These are phyloP conservation scores for Annona cherimola DNA, from an alignment of 164 flowering plant species.

Conservation along the genomic window DNA sequence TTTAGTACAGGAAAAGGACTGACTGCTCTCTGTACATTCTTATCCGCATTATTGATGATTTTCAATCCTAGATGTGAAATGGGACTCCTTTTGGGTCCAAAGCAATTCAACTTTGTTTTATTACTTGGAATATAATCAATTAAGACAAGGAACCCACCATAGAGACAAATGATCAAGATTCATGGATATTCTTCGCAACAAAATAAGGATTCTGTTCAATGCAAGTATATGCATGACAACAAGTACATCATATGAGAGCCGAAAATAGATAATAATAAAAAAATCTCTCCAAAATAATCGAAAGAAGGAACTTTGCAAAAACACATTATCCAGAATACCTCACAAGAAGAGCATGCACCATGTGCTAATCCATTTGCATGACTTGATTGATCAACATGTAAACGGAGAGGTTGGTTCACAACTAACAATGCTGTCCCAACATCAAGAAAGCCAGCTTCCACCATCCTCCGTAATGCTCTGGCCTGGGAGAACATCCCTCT, in stretches of 20 bases:
- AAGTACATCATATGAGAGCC: too few species aligned
- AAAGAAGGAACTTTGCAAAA: neutral
- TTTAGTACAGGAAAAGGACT: neutral
- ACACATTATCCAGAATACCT: slow-evolving; percentile 12
- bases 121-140: neutral
- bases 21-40: neutral
- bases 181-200: too few species aligned
- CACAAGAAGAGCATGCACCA: slow-evolving; percentile 3
- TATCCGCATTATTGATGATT: neutral
- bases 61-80: neutral
- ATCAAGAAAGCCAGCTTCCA: slow-evolving; percentile 38
- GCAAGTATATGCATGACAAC: too few species aligned
- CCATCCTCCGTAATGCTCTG: slow-evolving; percentile 48
- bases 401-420: slow-evolving; percentile 27
- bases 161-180: too few species aligned
- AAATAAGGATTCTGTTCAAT: too few species aligned
- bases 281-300: neutral
- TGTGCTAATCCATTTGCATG: neutral
- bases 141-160: neutral
- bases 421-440: slow-evolving; percentile 27
- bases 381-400: slow-evolving; percentile 12
- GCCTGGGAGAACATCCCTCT: slow-evolving; percentile 45
- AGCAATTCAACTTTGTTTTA: neutral
- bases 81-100: neutral
- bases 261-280: neutral